These are phyloP conservation scores for Caryopteris hybrid DNA, from an alignment of 305 asterid genomes.

Conservation along the genomic window DNA sequence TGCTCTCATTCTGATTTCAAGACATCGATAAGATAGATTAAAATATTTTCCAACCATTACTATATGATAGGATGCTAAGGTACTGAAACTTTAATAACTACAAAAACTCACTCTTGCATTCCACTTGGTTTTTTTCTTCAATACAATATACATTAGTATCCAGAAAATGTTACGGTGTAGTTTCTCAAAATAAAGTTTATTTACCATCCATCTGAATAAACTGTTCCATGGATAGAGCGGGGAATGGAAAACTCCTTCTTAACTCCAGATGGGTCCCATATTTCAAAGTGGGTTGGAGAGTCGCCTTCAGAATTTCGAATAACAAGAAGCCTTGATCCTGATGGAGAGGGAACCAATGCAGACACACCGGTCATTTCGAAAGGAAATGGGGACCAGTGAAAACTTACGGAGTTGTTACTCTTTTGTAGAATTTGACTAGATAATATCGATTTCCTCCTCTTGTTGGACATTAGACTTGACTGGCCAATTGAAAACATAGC, in stretches of 20 bases:
- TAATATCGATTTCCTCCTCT: constrained; percentile 59
- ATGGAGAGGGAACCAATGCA: constrained; percentile 73
- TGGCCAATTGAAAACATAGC: constrained; percentile 74
- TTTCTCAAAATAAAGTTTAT: constrained; percentile 5
- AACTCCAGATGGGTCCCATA: constrained; percentile 73
- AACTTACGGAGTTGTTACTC: constrained; percentile 40
- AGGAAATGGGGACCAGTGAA: constrained; percentile 85
- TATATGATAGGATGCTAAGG: too few species aligned
- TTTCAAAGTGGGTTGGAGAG: constrained; percentile 75
- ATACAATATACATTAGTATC: too few species aligned
- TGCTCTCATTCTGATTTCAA: neutral
- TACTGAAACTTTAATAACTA: too few species aligned
- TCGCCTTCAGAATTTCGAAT: constrained; percentile 71
- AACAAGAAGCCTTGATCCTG: constrained; percentile 81
- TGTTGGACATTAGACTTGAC: constrained; percentile 71
- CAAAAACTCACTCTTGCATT: too few species aligned
- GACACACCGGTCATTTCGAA: constrained; percentile 68
- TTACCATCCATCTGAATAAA: constrained; percentile 93
- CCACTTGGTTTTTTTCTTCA: too few species aligned
- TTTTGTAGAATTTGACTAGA: constrained; percentile 55
- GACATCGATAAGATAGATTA: too few species aligned
- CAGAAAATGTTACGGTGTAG: neutral
- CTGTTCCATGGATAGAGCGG: constrained; percentile 66
- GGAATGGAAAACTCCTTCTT: constrained; percentile 73
- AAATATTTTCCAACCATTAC: too few species aligned